Conservation (phyloP, 2,329 filamentous ascomycete species). For the Fusarium devonianum region DNA sequence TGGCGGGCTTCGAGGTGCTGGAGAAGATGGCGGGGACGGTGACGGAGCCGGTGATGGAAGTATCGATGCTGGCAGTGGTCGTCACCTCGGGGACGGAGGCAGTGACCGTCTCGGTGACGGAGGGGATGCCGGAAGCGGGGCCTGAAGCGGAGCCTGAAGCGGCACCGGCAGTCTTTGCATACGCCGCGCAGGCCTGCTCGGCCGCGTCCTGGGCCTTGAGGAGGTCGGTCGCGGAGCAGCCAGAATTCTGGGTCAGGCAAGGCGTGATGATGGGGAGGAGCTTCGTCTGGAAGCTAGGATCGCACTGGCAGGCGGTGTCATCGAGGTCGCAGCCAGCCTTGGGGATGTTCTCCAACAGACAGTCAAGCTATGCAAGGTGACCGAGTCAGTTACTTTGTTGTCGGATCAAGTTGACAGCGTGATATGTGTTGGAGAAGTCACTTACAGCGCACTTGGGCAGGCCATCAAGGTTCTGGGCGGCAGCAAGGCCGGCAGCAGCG, state of each 20-base stretch:
- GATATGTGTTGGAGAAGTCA: slow-evolving; percentile 5
- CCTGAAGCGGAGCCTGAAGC: slow-evolving; percentile 15
- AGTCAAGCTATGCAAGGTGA: slow-evolving; percentile 39
- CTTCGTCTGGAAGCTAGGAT: slow-evolving; percentile 43
- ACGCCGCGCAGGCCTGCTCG: slow-evolving; percentile 40
- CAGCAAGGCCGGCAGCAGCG: slow-evolving; percentile 46
- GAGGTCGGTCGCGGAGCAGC: slow-evolving; percentile 46
- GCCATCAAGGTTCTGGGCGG: slow-evolving; percentile 49
- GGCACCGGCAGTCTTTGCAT: slow-evolving; percentile 28
- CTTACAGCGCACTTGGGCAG: slow-evolving; percentile 53
- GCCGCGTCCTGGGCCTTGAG: slow-evolving; percentile 45
- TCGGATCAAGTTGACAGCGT: background rate
- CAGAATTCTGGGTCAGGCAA: slow-evolving; percentile 43
- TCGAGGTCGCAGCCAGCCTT: slow-evolving; percentile 47
- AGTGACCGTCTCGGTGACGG: background rate
- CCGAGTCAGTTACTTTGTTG: slow-evolving; percentile 1
- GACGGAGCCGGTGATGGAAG: slow-evolving; percentile 23
- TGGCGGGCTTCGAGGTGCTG: slow-evolving; percentile 14
- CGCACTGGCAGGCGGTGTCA: slow-evolving; percentile 52
- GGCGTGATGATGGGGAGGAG: slow-evolving; percentile 41
- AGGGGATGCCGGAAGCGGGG: too few relatives aligned
- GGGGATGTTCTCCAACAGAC: slow-evolving; percentile 47
- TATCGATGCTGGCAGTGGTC: slow-evolving; percentile 20
- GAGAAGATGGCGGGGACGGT: slow-evolving; percentile 29
- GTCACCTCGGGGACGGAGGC: too few relatives aligned